Conservation (phyloP, 331 rosid species). For the Pyracantha coccinea region DNA sequence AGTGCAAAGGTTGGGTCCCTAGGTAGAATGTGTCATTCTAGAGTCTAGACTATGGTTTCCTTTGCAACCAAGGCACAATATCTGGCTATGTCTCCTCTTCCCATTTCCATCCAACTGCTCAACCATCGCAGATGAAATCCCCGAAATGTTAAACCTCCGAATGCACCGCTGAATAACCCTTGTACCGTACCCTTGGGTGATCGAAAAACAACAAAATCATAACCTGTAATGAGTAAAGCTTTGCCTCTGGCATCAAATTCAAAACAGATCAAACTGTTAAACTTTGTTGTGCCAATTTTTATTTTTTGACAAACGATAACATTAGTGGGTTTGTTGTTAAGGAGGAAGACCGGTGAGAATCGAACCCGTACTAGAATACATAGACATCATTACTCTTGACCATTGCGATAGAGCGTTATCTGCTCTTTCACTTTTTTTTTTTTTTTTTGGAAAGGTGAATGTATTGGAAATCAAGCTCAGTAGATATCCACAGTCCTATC, state of each 20-base stretch:
- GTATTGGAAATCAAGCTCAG: conserved; percentile 10
- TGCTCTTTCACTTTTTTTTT: no score
- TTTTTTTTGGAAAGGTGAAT: neutral
- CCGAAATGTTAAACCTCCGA: neutral
- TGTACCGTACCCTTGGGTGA: neutral
- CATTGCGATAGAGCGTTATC: no score
- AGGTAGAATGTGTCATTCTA: neutral
- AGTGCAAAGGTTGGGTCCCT: neutral
- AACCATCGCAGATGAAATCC: neutral
- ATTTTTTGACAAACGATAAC: no score
- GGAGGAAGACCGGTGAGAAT: no score
- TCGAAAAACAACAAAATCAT: neutral
- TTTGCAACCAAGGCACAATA: neutral
- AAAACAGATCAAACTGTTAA: neutral
- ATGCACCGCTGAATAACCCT: neutral
- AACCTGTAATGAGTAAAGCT: neutral
- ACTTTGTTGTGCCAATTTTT: neutral
- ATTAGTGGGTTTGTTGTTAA: no score
- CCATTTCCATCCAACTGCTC: neutral
- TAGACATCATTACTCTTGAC: no score
- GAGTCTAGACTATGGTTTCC: neutral
- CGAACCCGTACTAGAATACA: no score
- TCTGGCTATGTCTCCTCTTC: neutral
- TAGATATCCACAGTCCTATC: neutral
- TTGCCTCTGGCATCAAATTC: neutral